A percentile compares a stretch with the other conserved stretches of the same genome.
Conservation (phyloP, 2,329 filamentous ascomycete species). For the Pestalotiopsis sp. region DNA sequence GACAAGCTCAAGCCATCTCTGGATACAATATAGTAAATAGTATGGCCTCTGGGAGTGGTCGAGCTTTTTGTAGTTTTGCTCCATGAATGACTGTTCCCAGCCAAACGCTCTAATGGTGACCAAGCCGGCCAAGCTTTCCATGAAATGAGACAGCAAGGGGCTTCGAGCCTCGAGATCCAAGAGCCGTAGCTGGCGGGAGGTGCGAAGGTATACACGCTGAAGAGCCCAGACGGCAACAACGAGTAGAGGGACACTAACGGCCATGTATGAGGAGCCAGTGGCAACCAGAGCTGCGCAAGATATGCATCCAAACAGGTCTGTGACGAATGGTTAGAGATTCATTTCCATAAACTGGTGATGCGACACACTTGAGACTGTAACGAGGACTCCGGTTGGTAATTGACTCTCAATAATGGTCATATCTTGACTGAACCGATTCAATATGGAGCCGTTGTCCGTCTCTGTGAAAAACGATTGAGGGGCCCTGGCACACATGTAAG, state of each 20-base stretch:
- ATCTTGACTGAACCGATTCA: slow-evolving; percentile 44
- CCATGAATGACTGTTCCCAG: slow-evolving; percentile 38
- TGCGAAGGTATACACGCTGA: slow-evolving; percentile 45
- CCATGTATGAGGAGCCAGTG: slow-evolving; percentile 7
- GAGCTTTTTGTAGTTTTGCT: slow-evolving; percentile 34
- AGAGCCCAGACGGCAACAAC: slow-evolving; percentile 39
- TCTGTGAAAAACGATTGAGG: slow-evolving; percentile 33
- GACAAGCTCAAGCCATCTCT: slow-evolving; percentile 39
- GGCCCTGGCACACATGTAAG: not conserved
- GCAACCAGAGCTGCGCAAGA: slow-evolving; percentile 9
- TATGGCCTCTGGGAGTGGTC: slow-evolving; percentile 33
- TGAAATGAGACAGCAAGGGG: slow-evolving; percentile 47
- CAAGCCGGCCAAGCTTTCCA: slow-evolving; percentile 45
- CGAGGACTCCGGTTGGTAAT: not conserved
- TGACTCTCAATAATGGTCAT: slow-evolving; percentile 39
- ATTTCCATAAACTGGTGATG: not conserved
- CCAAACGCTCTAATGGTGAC: slow-evolving; percentile 48
- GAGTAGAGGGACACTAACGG: not conserved
- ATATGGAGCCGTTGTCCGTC: slow-evolving; percentile 36
- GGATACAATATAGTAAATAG: slow-evolving; percentile 35
- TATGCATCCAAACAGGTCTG: slow-evolving; percentile 7
- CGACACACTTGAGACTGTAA: slow-evolving; percentile 7
- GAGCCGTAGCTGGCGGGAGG: slow-evolving; percentile 47
- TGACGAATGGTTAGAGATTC: not conserved
- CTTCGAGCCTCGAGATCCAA: slow-evolving; percentile 45